Base-by-base conservation (phyloP, 352 stramenopile species). In the Elongisporangium prolatum region DNA sequence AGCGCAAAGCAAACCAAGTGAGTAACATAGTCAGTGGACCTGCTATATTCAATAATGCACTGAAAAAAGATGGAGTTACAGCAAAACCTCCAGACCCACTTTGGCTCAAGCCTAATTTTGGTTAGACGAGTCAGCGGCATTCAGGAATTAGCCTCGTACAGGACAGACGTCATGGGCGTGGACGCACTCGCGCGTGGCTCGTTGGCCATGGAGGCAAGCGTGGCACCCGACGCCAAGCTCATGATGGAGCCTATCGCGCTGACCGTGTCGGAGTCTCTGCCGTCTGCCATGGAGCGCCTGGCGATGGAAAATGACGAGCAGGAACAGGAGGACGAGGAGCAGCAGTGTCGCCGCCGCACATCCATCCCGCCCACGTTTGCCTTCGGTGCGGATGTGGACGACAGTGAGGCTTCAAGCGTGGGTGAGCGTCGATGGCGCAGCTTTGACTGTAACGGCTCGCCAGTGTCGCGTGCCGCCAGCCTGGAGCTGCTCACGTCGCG, bases 321-420 rank as follows among this genome's bases (percentile, higher is more conserved):
- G 18, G 50, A 55, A 14, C 34, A 58, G 14, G 17, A 78, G 47
- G 68, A 65, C 16, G 66, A 80, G 17, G 58, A 54, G 1, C 57
- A 56, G 8, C 64, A 68, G 16, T 22, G 69, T 11, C 69, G 76
- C 0, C 77, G 80, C 1, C 80, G 80, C 34, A 86, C 81, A 20
- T 89, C 78, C 40, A 87, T 91, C 55, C 81, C 81, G 34, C 72
- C 76, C 54, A 80, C 73, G 7, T 89, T 88, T 59, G 71, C 72
- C 51, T 81, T 69, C 56, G 69, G 63, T 20, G 69, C 59, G 8
- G 21, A 60, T 14, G 55, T 70, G 17, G 62, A 72, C 28, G 66
- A 64, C 48, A 53, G 58, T 7, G 62, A 72, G 21, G 48, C 57
- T 2, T 24, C 53, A 3, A 40, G 59, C 6, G 50, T 57, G 13